Evolutionary conservation across 1,284 basidiomycete species (phyloP).

Genomic region (Lignosus rhinocerotis): DNA sequence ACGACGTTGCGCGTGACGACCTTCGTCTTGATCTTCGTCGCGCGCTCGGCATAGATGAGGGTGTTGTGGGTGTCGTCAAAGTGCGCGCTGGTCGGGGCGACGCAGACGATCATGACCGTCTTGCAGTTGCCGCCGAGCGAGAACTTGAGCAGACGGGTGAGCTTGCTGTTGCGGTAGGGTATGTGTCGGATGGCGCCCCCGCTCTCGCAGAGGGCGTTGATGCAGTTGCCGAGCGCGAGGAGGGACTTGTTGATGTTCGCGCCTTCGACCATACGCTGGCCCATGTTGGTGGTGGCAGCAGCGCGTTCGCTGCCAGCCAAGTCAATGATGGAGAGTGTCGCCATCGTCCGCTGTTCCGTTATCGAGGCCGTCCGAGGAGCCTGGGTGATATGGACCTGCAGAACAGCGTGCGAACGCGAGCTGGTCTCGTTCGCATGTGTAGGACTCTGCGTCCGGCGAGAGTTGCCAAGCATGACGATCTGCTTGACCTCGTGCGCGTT

Average conservation of each 20-base stretch:
- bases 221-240: slow-evolving; percentile 93
- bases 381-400: slow-evolving; percentile 90
- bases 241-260: slow-evolving; percentile 98
- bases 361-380: slow-evolving; percentile 80
- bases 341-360: slow-evolving; percentile 80
- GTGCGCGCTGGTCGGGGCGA: slow-evolving; percentile 91
- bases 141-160: slow-evolving; percentile 94
- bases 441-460: slow-evolving; percentile 85
- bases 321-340: slow-evolving; percentile 94
- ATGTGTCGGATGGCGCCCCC: slow-evolving; percentile 84
- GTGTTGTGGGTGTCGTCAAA: slow-evolving; percentile 99
- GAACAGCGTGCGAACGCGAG: slow-evolving; percentile 93
- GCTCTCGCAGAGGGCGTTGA: slow-evolving; percentile 92
- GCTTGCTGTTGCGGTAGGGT: slow-evolving; percentile 95
- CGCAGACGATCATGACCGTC: slow-evolving; percentile 97
- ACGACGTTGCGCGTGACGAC: slow-evolving; percentile 90
- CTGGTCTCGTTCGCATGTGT: slow-evolving; percentile 95
- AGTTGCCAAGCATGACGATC: slow-evolving; percentile 87
- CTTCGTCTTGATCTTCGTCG: slow-evolving; percentile 96
- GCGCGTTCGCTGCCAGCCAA: slow-evolving; percentile 95
- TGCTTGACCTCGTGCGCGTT: slow-evolving; percentile 91
- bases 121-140: slow-evolving; percentile 97
- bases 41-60: slow-evolving; percentile 92
- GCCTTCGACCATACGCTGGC: slow-evolving; percentile 96
- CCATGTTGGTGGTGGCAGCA: slow-evolving; percentile 93